Evolutionary conservation across 208 protist genomes (phyloP), one percentile per base, ranked within the genome.

Genomic region (Balamuthia mandrillaris): DNA sequence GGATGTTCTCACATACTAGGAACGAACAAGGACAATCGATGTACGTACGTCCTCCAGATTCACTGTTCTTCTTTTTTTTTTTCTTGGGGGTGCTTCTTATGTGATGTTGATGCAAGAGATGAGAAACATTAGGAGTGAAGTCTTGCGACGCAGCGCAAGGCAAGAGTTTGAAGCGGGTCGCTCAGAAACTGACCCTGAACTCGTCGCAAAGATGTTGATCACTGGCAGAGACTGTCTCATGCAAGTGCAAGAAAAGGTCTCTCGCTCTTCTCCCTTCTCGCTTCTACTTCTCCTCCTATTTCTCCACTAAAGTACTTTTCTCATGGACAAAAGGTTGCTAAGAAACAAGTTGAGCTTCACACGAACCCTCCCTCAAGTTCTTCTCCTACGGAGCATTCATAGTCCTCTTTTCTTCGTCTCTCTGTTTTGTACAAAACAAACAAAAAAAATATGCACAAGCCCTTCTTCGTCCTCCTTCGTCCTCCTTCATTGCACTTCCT

Each of bases 11-110:
- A 2, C 39, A 29, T 14, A 79, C 70, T 0, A n/a, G 70, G 5
- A 79, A 79, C n/a, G 70, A 79, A 21, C 70, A 79, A 31, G 70
- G 70, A 10, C 70, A 79, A 24, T 49, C 58, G 29, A 79, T 79
- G 70, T 79, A 37, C 2, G n/a, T 14, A 45, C 2, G n/a, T 3
- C 65, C 10, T n/a, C 65, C 65, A n/a, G 21, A 12, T 21, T 21
- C 16, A 3, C 1, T 18, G 21, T 54, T 24, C 18, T 54, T 54
- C 18, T 54, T 14, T 54, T 24, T 54, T 54, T 54, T 54, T 54
- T 14, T 54, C 18, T 54, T 14, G 47, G 47, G 21, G 16, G 14
- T 14, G 21, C 18, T 18, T 54, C 14, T 54, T 54, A 21, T 54
- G 47, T 24, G 47, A 21, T 14, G 47, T 54, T 14, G 47, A 54